Evolutionary conservation across 768 basidiomycete species (phyloP).

Genomic region (Amanita subjunquillea): DNA sequence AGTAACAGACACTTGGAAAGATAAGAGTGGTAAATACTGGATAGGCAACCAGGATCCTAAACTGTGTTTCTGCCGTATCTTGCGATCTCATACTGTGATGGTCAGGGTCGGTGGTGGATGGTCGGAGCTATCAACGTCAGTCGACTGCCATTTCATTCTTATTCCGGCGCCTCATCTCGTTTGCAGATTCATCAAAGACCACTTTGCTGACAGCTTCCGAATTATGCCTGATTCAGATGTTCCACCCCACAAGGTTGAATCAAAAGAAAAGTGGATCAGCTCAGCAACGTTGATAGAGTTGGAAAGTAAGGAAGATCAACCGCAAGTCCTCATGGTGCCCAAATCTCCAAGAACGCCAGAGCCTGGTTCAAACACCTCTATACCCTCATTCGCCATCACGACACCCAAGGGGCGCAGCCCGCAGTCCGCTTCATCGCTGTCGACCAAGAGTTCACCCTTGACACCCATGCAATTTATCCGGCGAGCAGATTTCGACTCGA

Average conservation of each 20-base stretch:
- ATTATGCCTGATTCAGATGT: constrained; percentile 47
- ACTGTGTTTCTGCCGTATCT: constrained; percentile 85
- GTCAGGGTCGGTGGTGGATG: constrained; percentile 94
- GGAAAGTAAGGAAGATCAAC: constrained; percentile 21
- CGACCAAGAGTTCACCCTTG: constrained; percentile 53
- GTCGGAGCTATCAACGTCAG: constrained; percentile 84
- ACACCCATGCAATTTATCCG: constrained; percentile 80
- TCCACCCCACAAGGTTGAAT: constrained; percentile 35
- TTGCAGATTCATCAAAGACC: constrained; percentile 72
- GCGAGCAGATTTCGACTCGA: constrained; percentile 52
- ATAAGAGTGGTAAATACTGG: constrained; percentile 93
- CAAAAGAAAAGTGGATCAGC: constrained; percentile 74
- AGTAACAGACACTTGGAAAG: constrained; percentile 79
- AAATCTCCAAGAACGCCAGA: constrained; percentile 58
- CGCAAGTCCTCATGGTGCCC: constrained; percentile 14
- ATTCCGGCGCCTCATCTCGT: neutral
- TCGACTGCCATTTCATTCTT: constrained; percentile 6
- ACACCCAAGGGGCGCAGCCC: constrained; percentile 45
- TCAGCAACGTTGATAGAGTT: constrained; percentile 60
- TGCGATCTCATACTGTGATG: constrained; percentile 91
- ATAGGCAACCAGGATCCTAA: constrained; percentile 88
- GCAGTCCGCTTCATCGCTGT: constrained; percentile 40
- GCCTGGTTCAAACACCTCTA: constrained; percentile 33
- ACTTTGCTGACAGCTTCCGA: constrained; percentile 78
- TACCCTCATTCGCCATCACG: constrained; percentile 63